A percentile compares a stretch with the other conserved stretches of the same genome.
Conservation (phyloP, 164 flowering plant genomes). For the Piper longum region DNA sequence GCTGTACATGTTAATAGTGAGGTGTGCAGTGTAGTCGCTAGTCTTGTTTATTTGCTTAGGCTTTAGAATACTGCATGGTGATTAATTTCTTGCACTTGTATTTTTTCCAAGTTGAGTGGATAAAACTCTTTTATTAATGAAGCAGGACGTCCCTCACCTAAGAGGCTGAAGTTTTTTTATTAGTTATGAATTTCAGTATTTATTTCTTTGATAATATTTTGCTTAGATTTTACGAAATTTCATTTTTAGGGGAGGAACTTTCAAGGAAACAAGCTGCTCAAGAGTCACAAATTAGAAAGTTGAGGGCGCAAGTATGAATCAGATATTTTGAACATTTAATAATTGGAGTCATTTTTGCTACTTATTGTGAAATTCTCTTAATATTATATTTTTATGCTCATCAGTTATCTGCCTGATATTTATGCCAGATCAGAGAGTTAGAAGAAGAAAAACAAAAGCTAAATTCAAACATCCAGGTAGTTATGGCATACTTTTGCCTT, state of each 20-base stretch:
- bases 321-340: background rate
- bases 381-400: slow-evolving; percentile 1
- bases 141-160: too few species aligned
- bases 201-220: background rate
- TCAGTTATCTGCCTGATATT: slow-evolving; percentile 1
- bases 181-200: background rate
- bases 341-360: background rate
- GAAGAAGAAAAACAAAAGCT: slow-evolving; percentile 98
- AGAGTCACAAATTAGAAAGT: slow-evolving; percentile 78
- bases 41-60: too few species aligned
- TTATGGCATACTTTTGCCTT: background rate
- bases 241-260: slow-evolving; percentile 78
- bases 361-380: background rate
- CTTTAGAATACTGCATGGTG: too few species aligned
- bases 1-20: too few species aligned
- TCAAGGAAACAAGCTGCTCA: slow-evolving; percentile 99
- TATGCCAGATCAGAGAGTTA: slow-evolving; percentile 79
- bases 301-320: slow-evolving; percentile 82
- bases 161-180: too few species aligned
- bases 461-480: slow-evolving; percentile 84
- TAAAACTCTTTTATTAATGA: too few species aligned
- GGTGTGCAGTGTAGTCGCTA: too few species aligned
- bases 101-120: too few species aligned
- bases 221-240: background rate
- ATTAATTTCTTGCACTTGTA: too few species aligned